Percentiles rank a stretch among this genome's conserved stretches.
Evolutionary conservation across 257 asterid genomes (phyloP).

Genomic region (Lycium barbarum): DNA sequence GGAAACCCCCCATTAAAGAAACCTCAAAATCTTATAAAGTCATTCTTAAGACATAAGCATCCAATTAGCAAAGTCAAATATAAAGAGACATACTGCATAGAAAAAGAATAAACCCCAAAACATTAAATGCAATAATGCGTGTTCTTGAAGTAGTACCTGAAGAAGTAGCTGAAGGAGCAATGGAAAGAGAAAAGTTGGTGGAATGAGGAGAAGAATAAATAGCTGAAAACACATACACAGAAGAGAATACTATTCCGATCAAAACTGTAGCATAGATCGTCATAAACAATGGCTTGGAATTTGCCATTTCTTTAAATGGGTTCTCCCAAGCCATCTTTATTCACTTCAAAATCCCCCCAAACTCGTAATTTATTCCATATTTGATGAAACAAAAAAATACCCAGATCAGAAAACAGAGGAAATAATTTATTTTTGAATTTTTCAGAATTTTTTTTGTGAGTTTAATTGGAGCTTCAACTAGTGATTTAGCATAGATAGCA

Average conservation of each 20-base stretch:
- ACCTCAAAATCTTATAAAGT: too few species aligned
- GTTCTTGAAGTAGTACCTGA: conserved; percentile 20
- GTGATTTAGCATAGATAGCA: too few species aligned
- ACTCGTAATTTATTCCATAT: background rate
- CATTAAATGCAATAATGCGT: background rate
- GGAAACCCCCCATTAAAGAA: too few species aligned
- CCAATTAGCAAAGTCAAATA: too few species aligned
- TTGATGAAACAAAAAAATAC: background rate
- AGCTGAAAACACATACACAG: conserved; percentile 86
- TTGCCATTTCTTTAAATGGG: conserved; percentile 68
- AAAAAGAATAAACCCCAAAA: too few species aligned
- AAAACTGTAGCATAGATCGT: conserved; percentile 85
- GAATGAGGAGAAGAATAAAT: conserved; percentile 66
- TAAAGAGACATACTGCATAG: too few species aligned
- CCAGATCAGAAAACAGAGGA: too few species aligned
- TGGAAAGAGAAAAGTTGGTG: conserved; percentile 49
- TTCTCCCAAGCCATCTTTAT: conserved; percentile 40
- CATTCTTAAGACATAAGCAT: too few species aligned
- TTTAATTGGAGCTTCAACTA: too few species aligned
- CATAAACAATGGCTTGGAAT: conserved; percentile 81
- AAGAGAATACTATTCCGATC: conserved; percentile 72
- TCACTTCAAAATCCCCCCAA: background rate
- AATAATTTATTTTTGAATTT: background rate
- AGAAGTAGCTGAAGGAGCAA: conserved; percentile 43
- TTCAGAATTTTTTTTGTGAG: too few species aligned